These are phyloP conservation scores for Ceriops decandra DNA, from an alignment of 345 rosid genomes.

Conservation along the genomic window DNA sequence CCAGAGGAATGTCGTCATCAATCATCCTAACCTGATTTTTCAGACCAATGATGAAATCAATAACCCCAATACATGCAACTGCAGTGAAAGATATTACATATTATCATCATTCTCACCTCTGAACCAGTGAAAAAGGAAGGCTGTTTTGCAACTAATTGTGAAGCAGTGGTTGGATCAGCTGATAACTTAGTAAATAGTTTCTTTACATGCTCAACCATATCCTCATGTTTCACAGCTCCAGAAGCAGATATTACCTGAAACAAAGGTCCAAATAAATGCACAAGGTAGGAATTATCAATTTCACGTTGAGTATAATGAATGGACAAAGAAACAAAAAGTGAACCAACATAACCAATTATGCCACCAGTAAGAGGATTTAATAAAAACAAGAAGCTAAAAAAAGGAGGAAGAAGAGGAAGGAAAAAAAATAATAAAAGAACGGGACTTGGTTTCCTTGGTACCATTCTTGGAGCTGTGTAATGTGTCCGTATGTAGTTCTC, in stretches of 20 bases:
- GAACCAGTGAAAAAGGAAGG: constrained; percentile 94
- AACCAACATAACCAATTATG: neutral
- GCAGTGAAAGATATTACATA: neutral
- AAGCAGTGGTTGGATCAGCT: constrained; percentile 73
- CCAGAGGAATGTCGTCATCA: constrained; percentile 90
- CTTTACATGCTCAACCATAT: constrained; percentile 82
- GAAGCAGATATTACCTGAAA: constrained; percentile 86
- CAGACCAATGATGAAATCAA: neutral
- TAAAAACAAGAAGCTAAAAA: too few relatives aligned
- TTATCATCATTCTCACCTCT: constrained; percentile 53
- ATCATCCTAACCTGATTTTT: constrained; percentile 74
- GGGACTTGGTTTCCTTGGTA: constrained; percentile 22
- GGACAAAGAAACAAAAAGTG: neutral
- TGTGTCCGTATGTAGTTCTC: constrained; percentile 84
- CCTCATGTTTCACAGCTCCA: constrained; percentile 99
- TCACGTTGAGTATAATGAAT: neutral
- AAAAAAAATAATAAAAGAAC: neutral
- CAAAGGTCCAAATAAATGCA: constrained; percentile 9
- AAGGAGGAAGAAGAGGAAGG: neutral
- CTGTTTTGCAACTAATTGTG: constrained; percentile 78
- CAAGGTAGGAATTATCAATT: neutral
- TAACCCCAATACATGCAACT: neutral
- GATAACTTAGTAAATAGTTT: constrained; percentile 78
- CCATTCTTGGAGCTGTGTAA: constrained; percentile 98
- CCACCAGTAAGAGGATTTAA: neutral